phyloP scores from a whole-genome alignment of 805 yeast genomes.

The Aciculoconidium aculeatum region DNA sequence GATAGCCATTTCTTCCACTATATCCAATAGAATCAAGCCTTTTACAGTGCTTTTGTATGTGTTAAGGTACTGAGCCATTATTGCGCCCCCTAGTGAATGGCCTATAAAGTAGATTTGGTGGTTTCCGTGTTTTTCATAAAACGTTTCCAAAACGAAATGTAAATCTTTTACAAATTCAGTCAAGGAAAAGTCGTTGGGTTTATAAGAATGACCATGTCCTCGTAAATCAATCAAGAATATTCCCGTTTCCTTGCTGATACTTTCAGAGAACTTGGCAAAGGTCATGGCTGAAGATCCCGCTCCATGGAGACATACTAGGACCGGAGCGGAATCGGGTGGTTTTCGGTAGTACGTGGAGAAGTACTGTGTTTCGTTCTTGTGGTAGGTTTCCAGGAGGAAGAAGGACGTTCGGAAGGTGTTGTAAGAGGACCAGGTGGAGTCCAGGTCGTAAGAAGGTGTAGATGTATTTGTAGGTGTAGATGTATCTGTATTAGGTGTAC shows the following conservation, averaged over 20 bases:
- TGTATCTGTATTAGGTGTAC: too few relatives aligned
- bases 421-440: too few relatives aligned
- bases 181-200: constrained; percentile 33
- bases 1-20: constrained; percentile 90
- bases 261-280: constrained; percentile 50
- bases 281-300: constrained; percentile 88
- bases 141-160: constrained; percentile 36
- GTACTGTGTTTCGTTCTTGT: background rate
- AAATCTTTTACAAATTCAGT: constrained; percentile 56
- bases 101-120: constrained; percentile 60
- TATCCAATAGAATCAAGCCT: constrained; percentile 81
- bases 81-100: constrained; percentile 90
- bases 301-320: constrained; percentile 84
- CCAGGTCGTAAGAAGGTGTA: too few relatives aligned
- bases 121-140: constrained; percentile 16
- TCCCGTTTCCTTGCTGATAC: constrained; percentile 42
- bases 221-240: constrained; percentile 71
- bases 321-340: constrained; percentile 33
- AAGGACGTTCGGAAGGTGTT: constrained; percentile 6
- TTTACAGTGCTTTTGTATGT: constrained; percentile 22
- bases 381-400: constrained; percentile 13
- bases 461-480: too few relatives aligned
- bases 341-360: constrained; percentile 55
- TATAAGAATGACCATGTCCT: constrained; percentile 63
- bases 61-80: constrained; percentile 50